phyloP scores from a whole-genome alignment of 495 filamentous ascomycete genomes.

The Achaetomiella virescens region DNA sequence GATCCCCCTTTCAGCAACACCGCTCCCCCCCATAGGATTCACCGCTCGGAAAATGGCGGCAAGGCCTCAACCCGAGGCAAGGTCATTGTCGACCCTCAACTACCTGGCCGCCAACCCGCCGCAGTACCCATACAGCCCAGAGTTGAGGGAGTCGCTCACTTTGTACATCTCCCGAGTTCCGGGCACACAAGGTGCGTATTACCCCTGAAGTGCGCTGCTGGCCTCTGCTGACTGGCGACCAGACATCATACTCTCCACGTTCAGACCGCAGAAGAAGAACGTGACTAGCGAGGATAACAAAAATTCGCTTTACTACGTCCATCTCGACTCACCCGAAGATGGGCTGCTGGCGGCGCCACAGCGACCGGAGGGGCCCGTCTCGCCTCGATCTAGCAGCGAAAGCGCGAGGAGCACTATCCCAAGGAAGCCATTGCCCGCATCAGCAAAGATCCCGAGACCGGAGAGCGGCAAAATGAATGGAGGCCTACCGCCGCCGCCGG shows the following conservation, averaged over 20 bases:
- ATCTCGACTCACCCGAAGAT: slow-evolving; percentile 62
- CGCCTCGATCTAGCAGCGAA: slow-evolving; percentile 44
- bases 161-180: slow-evolving; percentile 91
- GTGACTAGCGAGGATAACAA: slow-evolving; percentile 83
- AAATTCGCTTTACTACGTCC: slow-evolving; percentile 84
- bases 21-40: neutral
- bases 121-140: slow-evolving; percentile 66
- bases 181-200: slow-evolving; percentile 69
- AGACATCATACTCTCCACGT: slow-evolving; percentile 92
- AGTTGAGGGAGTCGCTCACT: slow-evolving; percentile 59
- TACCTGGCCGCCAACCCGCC: slow-evolving; percentile 81
- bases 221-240: slow-evolving; percentile 9
- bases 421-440: slow-evolving; percentile 38
- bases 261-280: slow-evolving; percentile 79
- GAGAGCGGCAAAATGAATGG: neutral
- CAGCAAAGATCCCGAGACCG: slow-evolving; percentile 13
- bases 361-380: slow-evolving; percentile 32
- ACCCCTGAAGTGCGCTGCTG: neutral
- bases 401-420: slow-evolving; percentile 38
- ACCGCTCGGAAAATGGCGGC: slow-evolving; percentile 15
- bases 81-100: slow-evolving; percentile 73
- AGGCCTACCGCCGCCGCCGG: neutral
- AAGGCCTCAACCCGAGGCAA: slow-evolving; percentile 59
- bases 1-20: neutral
- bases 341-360: slow-evolving; percentile 44